Evolutionary conservation across 768 basidiomycete species (phyloP).

Genomic region (Gautieria morchelliformis): DNA sequence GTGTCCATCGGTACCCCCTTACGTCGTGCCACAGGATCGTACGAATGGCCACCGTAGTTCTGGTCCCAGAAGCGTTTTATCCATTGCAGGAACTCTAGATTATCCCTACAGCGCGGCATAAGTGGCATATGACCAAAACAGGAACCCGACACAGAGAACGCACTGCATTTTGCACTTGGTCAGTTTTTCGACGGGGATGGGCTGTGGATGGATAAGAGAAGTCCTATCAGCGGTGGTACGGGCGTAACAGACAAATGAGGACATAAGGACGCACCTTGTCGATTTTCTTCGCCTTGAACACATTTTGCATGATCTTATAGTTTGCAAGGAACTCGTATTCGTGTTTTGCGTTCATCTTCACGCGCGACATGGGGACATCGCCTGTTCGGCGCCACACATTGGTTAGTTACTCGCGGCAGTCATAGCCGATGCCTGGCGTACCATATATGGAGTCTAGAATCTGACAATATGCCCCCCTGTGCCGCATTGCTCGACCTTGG

Average conservation of each 20-base stretch:
- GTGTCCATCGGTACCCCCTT: conserved; percentile 69
- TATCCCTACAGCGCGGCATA: conserved; percentile 46
- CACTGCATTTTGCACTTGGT: conserved; percentile 99
- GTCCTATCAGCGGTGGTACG: conserved; percentile 1
- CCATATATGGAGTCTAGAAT: conserved; percentile 92
- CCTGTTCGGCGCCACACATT: conserved; percentile 33
- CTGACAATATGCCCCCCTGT: conserved; percentile 92
- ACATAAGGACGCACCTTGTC: conserved; percentile 60
- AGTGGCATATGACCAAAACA: not conserved
- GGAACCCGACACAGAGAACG: conserved; percentile 25
- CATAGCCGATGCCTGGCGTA: conserved; percentile 17
- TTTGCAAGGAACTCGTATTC: conserved; percentile 95
- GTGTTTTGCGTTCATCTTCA: conserved; percentile 94
- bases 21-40: conserved; percentile 76
- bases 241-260: too few relatives aligned
- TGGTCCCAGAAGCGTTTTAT: conserved; percentile 92
- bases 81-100: conserved; percentile 98
- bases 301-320: conserved; percentile 90
- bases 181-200: conserved; percentile 89
- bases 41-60: conserved; percentile 79
- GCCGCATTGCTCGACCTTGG: conserved; percentile 88
- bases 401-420: not conserved
- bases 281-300: conserved; percentile 87
- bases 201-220: conserved; percentile 35
- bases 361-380: conserved; percentile 81